phyloP scores from a whole-genome alignment of 208 protist species.

The Naegleria fowleri region DNA sequence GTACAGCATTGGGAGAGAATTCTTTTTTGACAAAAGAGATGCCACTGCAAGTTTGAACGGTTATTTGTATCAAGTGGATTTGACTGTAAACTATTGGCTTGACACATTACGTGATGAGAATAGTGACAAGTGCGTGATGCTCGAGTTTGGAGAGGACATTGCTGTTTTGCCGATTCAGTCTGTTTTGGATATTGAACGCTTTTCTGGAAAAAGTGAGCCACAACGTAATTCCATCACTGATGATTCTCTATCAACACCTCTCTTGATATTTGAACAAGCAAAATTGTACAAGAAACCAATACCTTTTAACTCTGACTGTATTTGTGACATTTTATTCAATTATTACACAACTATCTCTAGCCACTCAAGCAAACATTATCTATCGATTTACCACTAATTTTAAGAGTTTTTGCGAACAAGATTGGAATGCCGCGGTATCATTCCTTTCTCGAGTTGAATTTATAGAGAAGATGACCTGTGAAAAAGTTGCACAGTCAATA shows the following conservation, averaged over 20 bases:
- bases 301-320: not conserved
- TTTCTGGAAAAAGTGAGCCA: not conserved
- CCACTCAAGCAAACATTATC: not conserved
- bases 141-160: not conserved
- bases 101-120: not conserved
- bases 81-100: not conserved
- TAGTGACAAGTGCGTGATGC: not conserved
- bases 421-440: not conserved
- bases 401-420: not conserved
- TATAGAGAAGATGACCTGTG: not conserved
- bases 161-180: not conserved
- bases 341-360: not conserved
- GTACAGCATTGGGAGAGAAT: not conserved
- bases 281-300: not conserved
- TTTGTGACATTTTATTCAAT: not conserved
- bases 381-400: not conserved
- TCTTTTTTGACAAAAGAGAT: not conserved
- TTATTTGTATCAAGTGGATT: not conserved
- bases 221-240: not conserved
- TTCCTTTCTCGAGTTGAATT: not conserved
- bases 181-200: not conserved
- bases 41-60: not conserved
- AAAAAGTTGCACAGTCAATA: not conserved
- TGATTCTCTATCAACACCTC: not conserved
- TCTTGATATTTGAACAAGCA: not conserved